Evolutionary conservation across 169 alveolate species (phyloP).

Genomic region (Neospora caninum): DNA sequence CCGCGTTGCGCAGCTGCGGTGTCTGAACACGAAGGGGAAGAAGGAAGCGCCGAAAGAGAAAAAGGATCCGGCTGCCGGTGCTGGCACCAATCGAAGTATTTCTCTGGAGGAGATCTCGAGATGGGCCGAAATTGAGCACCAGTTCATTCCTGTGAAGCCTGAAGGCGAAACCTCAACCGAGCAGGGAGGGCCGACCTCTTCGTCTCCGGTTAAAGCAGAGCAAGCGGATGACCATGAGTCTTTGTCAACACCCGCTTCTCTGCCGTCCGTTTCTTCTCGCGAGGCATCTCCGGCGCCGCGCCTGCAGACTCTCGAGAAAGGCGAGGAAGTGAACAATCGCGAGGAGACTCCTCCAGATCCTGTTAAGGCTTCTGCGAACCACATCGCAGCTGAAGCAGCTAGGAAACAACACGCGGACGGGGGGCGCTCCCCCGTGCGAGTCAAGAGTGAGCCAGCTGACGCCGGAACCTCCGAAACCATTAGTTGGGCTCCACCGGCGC

Average conservation of each 20-base stretch:
- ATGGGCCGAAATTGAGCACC: slow-evolving; percentile 58
- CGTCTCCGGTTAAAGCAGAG: slow-evolving; percentile 8
- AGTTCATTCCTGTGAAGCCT: slow-evolving; percentile 52
- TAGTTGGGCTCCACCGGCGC: neutral
- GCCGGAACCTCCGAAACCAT: neutral
- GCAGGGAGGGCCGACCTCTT: neutral
- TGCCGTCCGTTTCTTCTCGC: too few species aligned
- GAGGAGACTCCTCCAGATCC: too few species aligned
- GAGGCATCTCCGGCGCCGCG: too few species aligned
- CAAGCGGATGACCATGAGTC: neutral
- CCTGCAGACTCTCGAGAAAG: too few species aligned
- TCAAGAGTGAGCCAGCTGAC: slow-evolving; percentile 16
- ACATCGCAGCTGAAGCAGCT: too few species aligned
- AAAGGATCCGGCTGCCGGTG: neutral
- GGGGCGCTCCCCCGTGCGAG: neutral
- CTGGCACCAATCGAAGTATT: slow-evolving; percentile 46
- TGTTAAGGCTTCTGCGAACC: too few species aligned
- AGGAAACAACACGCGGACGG: neutral
- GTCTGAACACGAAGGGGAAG: slow-evolving; percentile 34
- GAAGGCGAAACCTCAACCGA: neutral
- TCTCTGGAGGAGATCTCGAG: slow-evolving; percentile 62
- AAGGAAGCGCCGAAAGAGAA: neutral
- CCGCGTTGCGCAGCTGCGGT: slow-evolving; percentile 49
- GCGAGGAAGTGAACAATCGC: too few species aligned
- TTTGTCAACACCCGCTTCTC: neutral